These are phyloP conservation scores for Apophysomyces ossiformis DNA, from an alignment of 371 early-diverging fungal genomes.

Conservation along the genomic window DNA sequence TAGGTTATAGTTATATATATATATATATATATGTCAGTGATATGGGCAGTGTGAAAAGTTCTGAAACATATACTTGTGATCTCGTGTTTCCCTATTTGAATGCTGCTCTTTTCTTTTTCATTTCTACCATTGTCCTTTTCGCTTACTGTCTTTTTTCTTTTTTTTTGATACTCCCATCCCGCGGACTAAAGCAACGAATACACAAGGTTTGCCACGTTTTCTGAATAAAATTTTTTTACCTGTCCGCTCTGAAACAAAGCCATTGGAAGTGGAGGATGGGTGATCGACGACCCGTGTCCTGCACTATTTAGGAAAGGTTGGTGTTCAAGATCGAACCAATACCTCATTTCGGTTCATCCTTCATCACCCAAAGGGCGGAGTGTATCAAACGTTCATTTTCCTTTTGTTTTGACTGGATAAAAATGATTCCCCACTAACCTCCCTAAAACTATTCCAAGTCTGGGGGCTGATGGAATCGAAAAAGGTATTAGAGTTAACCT, in stretches of 20 bases:
- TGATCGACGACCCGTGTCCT: conserved; percentile 12
- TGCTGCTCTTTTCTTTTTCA: no score
- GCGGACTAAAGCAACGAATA: neutral
- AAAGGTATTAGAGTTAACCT: neutral
- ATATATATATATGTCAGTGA: no score
- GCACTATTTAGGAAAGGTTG: conserved; percentile 5
- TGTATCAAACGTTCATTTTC: neutral
- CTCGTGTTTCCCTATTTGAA: neutral
- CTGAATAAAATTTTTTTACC: neutral
- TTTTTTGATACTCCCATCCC: neutral
- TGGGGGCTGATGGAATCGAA: neutral
- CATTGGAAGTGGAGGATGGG: neutral
- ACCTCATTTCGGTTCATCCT: conserved; percentile 7
- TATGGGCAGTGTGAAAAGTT: neutral
- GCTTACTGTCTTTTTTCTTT: neutral
- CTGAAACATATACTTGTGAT: conserved; percentile 7
- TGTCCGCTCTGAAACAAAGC: conserved; percentile 11
- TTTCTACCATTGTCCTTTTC: neutral
- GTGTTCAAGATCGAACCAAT: conserved; percentile 11
- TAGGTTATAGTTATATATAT: no score
- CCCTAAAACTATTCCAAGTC: neutral
- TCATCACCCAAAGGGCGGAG: conserved; percentile 1
- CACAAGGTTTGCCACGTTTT: conserved; percentile 10
- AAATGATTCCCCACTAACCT: neutral
- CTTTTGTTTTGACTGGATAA: neutral